Percentiles rank a stretch among this genome's conserved stretches.
phyloP scores from a whole-genome alignment of 345 rosid genomes.

The Kernera saxatilis region DNA sequence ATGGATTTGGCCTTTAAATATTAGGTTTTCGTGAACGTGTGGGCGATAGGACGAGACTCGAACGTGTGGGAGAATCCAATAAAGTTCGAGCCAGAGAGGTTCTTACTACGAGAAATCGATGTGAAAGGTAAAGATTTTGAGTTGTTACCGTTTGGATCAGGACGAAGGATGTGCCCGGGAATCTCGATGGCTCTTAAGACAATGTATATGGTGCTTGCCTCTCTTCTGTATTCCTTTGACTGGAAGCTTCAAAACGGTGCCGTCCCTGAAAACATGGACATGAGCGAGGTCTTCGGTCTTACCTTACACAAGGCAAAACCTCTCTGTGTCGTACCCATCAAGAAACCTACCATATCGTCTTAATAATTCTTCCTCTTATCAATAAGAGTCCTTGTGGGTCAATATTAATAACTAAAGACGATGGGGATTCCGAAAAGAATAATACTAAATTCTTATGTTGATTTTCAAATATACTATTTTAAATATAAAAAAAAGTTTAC shows the following conservation, averaged over 20 bases:
- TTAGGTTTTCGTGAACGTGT: conserved; percentile 32
- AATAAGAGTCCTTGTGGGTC: not conserved
- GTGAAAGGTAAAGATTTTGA: conserved; percentile 23
- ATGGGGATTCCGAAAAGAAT: no score
- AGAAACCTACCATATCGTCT: conserved; percentile 7
- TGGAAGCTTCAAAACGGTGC: conserved; percentile 36
- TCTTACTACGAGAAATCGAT: conserved; percentile 14
- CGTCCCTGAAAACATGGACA: conserved; percentile 32
- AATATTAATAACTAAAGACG: no score
- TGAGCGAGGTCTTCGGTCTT: conserved; percentile 27
- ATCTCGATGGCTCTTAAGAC: conserved; percentile 34
- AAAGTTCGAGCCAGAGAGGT: conserved; percentile 33
- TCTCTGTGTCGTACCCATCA: conserved; percentile 19
- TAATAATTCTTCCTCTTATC: not conserved
- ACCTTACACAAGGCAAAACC: conserved; percentile 32
- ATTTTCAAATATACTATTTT: no score
- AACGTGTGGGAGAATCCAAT: conserved; percentile 29
- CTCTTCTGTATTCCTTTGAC: conserved; percentile 40
- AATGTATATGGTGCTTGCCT: conserved; percentile 38
- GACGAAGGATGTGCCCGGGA: conserved; percentile 30
- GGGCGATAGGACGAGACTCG: conserved; percentile 38
- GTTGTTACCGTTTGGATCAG: conserved; percentile 23
- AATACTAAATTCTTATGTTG: no score
- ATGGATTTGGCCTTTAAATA: not conserved
- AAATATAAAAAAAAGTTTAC: no score